A percentile compares a stretch with the other conserved stretches of the same genome.
Evolutionary conservation across 1,284 basidiomycete genomes (phyloP).

Genomic region (Mycena sp.): DNA sequence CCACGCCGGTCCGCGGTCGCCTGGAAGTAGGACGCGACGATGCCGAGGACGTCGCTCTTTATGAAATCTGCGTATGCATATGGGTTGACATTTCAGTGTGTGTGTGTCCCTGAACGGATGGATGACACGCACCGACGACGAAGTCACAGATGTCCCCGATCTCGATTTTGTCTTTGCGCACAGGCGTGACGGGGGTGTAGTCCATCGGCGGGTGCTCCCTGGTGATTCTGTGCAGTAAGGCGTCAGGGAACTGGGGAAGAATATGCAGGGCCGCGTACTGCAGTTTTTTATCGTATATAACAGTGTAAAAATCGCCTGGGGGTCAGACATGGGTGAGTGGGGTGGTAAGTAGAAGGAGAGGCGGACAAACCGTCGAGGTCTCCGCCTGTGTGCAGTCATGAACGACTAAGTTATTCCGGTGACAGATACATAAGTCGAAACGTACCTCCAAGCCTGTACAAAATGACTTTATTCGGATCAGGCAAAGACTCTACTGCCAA

Average conservation of each 20-base stretch:
- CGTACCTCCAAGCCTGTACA: constrained; percentile 24
- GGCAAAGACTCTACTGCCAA: no score
- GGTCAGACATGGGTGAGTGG: background rate
- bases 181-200: constrained; percentile 19
- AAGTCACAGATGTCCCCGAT: constrained; percentile 25
- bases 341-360: background rate
- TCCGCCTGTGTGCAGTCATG: constrained; percentile 11
- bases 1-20: constrained; percentile 21
- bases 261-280: constrained; percentile 1
- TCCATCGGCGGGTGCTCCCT: constrained; percentile 22
- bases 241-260: no score
- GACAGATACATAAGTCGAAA: background rate
- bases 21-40: constrained; percentile 4
- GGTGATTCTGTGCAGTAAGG: constrained; percentile 7
- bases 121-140: constrained; percentile 11
- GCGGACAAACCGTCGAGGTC: constrained; percentile 23
- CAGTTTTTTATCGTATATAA: constrained; percentile 25
- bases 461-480: background rate
- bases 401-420: background rate
- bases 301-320: constrained; percentile 28
- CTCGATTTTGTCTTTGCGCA: constrained; percentile 6
- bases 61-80: constrained; percentile 25
- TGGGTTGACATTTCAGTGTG: background rate
- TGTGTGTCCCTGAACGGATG: background rate
- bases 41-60: constrained; percentile 21